Conservation (phyloP, 1,139 yeast species). For the Debaryomyces sp. region DNA sequence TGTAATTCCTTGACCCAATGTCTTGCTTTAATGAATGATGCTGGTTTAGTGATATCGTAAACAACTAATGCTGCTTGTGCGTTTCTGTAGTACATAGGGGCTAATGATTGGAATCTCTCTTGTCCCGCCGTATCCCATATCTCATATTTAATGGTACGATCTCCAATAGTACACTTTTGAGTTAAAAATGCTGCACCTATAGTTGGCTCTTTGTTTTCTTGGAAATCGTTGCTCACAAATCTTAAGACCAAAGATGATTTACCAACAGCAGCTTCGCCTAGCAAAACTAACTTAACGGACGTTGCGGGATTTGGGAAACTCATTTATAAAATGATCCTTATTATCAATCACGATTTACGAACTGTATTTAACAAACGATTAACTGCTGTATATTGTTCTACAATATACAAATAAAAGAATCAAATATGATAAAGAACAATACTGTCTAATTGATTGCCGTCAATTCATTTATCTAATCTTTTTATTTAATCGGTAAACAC, state of each 20-base stretch:
- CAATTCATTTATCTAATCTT: constrained; percentile 5
- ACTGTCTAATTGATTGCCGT: neutral
- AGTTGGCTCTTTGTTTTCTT: constrained; percentile 95
- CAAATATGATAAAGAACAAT: constrained; percentile 2
- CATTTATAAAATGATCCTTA: constrained; percentile 18
- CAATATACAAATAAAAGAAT: neutral
- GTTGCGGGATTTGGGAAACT: constrained; percentile 55
- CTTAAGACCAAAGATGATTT: constrained; percentile 90
- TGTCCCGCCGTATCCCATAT: constrained; percentile 99
- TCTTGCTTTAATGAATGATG: constrained; percentile 97
- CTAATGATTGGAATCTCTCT: constrained; percentile 93
- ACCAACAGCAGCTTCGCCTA: constrained; percentile 99
- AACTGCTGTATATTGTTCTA: neutral
- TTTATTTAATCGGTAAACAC: neutral
- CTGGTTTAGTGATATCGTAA: constrained; percentile 94
- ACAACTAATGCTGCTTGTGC: constrained; percentile 99
- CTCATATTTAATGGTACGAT: constrained; percentile 89
- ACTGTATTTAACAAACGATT: neutral
- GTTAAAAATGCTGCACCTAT: constrained; percentile 98
- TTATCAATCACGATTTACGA: neutral
- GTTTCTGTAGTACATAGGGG: constrained; percentile 97
- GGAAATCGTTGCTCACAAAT: constrained; percentile 94
- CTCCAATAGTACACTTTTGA: constrained; percentile 90
- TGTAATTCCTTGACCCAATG: constrained; percentile 98
- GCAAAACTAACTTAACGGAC: constrained; percentile 82